Evolutionary conservation across 345 rosid species (phyloP).

Genomic region (Citrus maxima): DNA sequence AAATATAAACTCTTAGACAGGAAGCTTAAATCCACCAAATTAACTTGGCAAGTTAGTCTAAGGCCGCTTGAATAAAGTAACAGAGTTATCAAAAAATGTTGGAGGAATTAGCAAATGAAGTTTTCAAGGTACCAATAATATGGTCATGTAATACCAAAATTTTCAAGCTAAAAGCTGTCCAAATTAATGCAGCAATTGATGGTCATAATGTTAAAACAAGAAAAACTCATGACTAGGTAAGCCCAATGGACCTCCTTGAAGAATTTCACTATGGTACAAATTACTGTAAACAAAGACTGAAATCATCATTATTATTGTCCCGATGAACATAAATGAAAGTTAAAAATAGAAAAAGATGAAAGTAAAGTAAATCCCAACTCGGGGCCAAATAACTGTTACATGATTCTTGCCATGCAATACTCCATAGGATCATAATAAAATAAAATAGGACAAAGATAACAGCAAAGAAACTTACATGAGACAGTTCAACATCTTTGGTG

Average conservation of each 20-base stretch:
- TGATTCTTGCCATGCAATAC: neutral
- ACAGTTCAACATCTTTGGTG: slow-evolving; percentile 98
- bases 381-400: neutral
- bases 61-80: neutral
- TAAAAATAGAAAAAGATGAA: neutral
- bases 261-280: neutral
- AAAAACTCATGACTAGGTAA: neutral
- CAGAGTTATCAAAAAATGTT: neutral
- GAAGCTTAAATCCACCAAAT: neutral
- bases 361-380: neutral
- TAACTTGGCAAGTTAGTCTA: neutral
- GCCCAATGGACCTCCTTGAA: neutral
- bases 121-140: neutral
- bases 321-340: neutral
- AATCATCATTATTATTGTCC: neutral
- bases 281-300: neutral
- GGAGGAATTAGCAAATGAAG: neutral
- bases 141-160: neutral
- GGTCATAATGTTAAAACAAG: neutral
- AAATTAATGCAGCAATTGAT: neutral
- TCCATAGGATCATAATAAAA: neutral
- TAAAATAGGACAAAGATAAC: neutral
- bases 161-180: neutral
- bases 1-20: neutral
- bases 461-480: slow-evolving; percentile 71